phyloP scores from a whole-genome alignment of 306 rosid genomes.

The Styphnolobium japonicum region DNA sequence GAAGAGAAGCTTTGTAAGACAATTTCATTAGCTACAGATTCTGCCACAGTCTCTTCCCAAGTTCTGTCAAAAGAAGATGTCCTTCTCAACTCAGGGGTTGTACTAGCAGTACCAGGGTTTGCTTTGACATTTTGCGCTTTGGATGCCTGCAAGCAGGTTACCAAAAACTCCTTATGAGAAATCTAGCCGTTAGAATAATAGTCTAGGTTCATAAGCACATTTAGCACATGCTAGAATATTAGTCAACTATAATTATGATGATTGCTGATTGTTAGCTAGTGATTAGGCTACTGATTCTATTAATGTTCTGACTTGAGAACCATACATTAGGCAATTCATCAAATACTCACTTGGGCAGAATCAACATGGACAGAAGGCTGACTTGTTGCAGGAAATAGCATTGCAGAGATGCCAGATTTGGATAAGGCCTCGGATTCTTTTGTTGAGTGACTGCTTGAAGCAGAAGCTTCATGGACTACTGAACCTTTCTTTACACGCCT shows the following conservation, averaged over 20 bases:
- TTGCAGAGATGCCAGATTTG: constrained; percentile 51
- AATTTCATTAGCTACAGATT: constrained; percentile 92
- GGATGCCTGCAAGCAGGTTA: constrained; percentile 56
- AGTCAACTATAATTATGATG: no score
- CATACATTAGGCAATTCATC: constrained; percentile 19
- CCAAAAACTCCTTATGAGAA: constrained; percentile 23
- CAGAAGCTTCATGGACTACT: constrained; percentile 54
- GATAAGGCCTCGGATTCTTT: constrained; percentile 69
- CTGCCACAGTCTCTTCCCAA: constrained; percentile 98
- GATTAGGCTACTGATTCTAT: not conserved
- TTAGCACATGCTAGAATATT: no score
- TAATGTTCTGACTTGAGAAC: constrained; percentile 23
- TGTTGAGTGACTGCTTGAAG: constrained; percentile 55
- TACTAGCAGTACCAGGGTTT: constrained; percentile 37
- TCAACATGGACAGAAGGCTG: constrained; percentile 57
- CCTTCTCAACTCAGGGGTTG: constrained; percentile 69
- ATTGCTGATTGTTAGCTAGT: no score
- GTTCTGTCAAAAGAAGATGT: constrained; percentile 89
- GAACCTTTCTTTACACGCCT: constrained; percentile 85
- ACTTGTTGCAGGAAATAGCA: constrained; percentile 44
- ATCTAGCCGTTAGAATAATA: no score
- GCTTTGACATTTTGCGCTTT: constrained; percentile 52
- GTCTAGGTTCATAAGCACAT: no score
- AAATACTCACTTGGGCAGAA: constrained; percentile 64
- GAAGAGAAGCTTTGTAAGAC: constrained; percentile 87